These are phyloP conservation scores for Daphne laureola DNA, from an alignment of 441 rosid genomes.

Conservation along the genomic window DNA sequence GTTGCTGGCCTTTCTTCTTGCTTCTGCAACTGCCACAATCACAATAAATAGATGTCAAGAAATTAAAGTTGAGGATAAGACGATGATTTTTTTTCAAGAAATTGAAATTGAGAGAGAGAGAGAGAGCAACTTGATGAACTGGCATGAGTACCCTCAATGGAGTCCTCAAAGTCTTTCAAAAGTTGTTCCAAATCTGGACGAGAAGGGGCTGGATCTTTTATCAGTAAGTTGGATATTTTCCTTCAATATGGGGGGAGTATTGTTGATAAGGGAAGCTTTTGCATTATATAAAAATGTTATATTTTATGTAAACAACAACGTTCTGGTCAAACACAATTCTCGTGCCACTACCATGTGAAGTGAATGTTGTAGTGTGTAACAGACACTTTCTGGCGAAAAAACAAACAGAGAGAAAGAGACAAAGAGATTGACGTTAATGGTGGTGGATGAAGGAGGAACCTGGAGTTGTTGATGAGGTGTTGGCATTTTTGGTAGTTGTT, in stretches of 20 bases:
- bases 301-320: too few relatives aligned
- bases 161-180: constrained; percentile 55
- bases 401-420: too few relatives aligned
- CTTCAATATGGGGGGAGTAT: not conserved
- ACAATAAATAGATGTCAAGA: constrained; percentile 3
- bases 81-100: constrained; percentile 12
- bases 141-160: constrained; percentile 99
- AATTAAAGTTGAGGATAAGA: constrained; percentile 9
- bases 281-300: too few relatives aligned
- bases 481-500: too few relatives aligned
- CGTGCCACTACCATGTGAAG: too few relatives aligned
- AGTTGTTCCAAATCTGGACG: constrained; percentile 58
- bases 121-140: constrained; percentile 52
- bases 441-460: too few relatives aligned
- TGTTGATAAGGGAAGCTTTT: too few relatives aligned
- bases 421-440: too few relatives aligned
- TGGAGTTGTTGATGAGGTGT: too few relatives aligned
- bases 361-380: too few relatives aligned
- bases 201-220: constrained; percentile 67
- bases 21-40: constrained; percentile 24
- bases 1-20: constrained; percentile 22
- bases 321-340: too few relatives aligned
- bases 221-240: constrained; percentile 33
- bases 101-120: constrained; percentile 6
- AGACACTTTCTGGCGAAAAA: too few relatives aligned